Percentiles rank a stretch among this genome's conserved stretches.
phyloP scores from a whole-genome alignment of 177 flowering plant genomes.

The Telopea speciosissima region DNA sequence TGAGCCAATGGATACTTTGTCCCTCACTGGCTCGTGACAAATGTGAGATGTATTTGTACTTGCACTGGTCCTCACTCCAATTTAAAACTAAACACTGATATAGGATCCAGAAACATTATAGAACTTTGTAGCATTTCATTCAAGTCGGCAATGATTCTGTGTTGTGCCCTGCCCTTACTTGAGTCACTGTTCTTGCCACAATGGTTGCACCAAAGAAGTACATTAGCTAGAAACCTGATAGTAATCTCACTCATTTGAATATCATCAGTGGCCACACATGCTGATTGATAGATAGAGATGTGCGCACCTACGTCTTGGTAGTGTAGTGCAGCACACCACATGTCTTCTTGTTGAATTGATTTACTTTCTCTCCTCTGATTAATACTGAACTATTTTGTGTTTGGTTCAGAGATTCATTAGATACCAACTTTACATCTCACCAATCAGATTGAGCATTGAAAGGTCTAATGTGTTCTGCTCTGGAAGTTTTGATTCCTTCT shows the following conservation, averaged over 20 bases:
- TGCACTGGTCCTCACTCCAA: no score
- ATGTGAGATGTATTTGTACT: no score
- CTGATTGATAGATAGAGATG: not conserved
- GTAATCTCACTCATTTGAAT: not conserved
- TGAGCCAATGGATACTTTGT: no score
- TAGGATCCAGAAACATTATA: no score
- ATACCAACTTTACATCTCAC: constrained; percentile 66
- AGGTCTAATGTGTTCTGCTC: constrained; percentile 63
- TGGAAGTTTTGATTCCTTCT: constrained; percentile 49
- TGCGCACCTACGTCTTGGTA: no score
- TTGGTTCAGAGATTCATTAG: constrained; percentile 79
- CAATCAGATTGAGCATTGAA: constrained; percentile 42
- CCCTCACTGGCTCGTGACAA: no score
- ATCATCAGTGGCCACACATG: not conserved
- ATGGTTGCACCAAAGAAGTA: no score
- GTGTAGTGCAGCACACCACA: not conserved
- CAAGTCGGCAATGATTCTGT: no score
- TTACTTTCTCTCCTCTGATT: not conserved
- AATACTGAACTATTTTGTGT: constrained; percentile 3
- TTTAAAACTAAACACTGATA: no score
- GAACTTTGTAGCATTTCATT: no score
- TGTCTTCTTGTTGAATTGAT: not conserved
- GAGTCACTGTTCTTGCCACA: no score
- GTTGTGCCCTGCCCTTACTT: no score
- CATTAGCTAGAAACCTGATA: not conserved